A percentile compares a stretch with the other conserved stretches of the same genome.
phyloP scores from a whole-genome alignment of 441 rosid genomes.

The Sinapis alba region DNA sequence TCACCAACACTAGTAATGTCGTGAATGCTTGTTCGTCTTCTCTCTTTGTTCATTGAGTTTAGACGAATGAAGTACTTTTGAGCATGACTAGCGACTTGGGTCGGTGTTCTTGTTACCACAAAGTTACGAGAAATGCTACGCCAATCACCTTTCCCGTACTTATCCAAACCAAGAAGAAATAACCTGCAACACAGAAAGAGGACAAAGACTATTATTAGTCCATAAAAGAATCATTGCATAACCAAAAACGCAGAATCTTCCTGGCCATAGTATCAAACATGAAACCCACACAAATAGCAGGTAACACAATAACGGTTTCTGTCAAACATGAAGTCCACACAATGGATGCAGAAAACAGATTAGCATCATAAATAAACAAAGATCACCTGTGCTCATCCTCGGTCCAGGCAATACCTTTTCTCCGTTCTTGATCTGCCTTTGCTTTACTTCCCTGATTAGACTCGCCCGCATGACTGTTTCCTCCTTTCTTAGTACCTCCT shows the following conservation, averaged over 20 bases:
- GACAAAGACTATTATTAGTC: not conserved
- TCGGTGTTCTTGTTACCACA: slow-evolving; percentile 96
- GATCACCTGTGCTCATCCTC: slow-evolving; percentile 97
- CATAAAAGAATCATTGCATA: slow-evolving; percentile 6
- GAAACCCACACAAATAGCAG: not conserved
- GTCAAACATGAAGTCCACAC: too few relatives aligned
- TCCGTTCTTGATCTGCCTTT: slow-evolving; percentile 91
- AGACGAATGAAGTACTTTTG: slow-evolving; percentile 91
- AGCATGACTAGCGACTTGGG: slow-evolving; percentile 99
- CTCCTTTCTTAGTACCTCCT: slow-evolving; percentile 11
- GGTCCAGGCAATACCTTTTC: slow-evolving; percentile 98
- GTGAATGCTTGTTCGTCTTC: slow-evolving; percentile 96
- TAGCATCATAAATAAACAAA: slow-evolving; percentile 27
- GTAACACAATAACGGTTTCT: not conserved
- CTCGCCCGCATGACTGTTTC: slow-evolving; percentile 63
- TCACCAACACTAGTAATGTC: slow-evolving; percentile 88
- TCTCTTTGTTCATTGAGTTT: slow-evolving; percentile 91
- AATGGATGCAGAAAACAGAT: slow-evolving; percentile 1
- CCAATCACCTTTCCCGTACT: slow-evolving; percentile 99
- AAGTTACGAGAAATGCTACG: slow-evolving; percentile 95
- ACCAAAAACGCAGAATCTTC: not conserved
- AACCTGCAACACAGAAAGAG: slow-evolving; percentile 52
- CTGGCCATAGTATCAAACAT: not conserved
- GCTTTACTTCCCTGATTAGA: slow-evolving; percentile 82
- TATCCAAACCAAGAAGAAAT: slow-evolving; percentile 94